Evolutionary conservation across 2,329 filamentous ascomycete genomes (phyloP), one percentile per base, ranked within the genome.

Genomic region (Elsinoe arachidis): DNA sequence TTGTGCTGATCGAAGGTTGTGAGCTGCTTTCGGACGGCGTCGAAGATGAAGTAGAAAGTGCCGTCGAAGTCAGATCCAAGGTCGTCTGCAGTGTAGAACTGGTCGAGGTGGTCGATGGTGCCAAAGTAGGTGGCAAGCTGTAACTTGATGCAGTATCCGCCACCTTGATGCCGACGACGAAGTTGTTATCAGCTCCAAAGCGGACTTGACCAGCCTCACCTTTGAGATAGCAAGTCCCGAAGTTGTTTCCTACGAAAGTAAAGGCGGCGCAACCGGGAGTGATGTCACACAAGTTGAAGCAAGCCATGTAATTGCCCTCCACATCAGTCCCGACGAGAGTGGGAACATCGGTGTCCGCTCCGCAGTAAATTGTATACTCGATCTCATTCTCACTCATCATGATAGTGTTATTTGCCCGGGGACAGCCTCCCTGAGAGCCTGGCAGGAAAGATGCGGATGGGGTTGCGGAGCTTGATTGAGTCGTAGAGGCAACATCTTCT

Each of bases 201-300:
- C 21, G 11, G 35, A 44, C 5, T 11, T n/a, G n/a, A 3, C 56
- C 56, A 14, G 30, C 21, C 15, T 33, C 12, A 3, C 55, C 56
- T 44, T 61, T 61, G 58, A 61, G 57, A 34, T 60, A 56, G 33
- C 60, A 61, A 7, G 56, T 58, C 11, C 58, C 60, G 17, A 47
- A 52, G 23, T 57, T 51, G 15, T 38, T 35, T n/a, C 59, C 59
- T 10, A 56, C 59, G n/a, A 57, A 61, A 1, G 54, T 59, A 37
- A 61, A 61, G 3, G 46, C 58, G 3, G 53, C 53, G 44, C 62
- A 64, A 3, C 38, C 58, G 9, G 49, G 33, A 3, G 51, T 58
- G 46, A 53, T 56, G 55, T 64, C 62, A 35, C 62, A 64, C 7
- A 54, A 52, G n/a, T 41, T 54, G 46, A 63, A 58, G 43, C 62